Evolutionary conservation across 352 stramenopile species (phyloP), one percentile per base, ranked within the genome.

Genomic region (Pythium monospermum): DNA sequence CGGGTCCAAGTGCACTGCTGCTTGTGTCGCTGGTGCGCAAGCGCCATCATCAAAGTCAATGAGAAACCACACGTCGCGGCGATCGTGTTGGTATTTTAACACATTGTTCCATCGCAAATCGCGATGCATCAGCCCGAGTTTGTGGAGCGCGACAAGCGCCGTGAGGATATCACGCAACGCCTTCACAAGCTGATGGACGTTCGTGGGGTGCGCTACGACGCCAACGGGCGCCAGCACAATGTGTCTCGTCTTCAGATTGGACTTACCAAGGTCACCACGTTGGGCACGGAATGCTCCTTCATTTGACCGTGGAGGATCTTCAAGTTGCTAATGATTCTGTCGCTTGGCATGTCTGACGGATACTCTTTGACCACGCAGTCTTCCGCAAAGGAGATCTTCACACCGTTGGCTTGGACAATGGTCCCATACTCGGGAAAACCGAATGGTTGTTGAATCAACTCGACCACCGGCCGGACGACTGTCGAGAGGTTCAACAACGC

Each of bases 1-100:
- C 26, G 33, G 18, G 37, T 41, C 3, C 53, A 60, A 60, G 43
- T 60, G 53, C 19, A 30, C 33, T 49, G 36, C 53, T 6, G 21
- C 41, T 42, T 53, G 41, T 50, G 7, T 21, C 25, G 51, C 42
- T 51, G 51, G 55, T 44, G 36, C 21, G 8, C 23, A 53, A n/a
- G 43, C 37, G 27, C 21, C 57, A 13, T 52, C 45, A 33, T 66
- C 57, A 28, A 66, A 66, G 30, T 55, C 46, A 47, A 53, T 56
- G 38, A 66, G 50, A 54, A 66, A 61, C 57, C 45, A 66, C 45
- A 56, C 42, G 45, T 59, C 44, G 44, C 38, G 46, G n/a, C n/a
- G n/a, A 46, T 62, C 54, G 13, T 62, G 45, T 49, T 47, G 43
- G 54, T 62, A 51, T 46, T 62, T 62, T n/a, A 64, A 44, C 22